Evolutionary conservation across 176 grass and related monocot genomes (phyloP), one percentile per base, ranked within the genome.

Genomic region (Tillandsia fasciculata): DNA sequence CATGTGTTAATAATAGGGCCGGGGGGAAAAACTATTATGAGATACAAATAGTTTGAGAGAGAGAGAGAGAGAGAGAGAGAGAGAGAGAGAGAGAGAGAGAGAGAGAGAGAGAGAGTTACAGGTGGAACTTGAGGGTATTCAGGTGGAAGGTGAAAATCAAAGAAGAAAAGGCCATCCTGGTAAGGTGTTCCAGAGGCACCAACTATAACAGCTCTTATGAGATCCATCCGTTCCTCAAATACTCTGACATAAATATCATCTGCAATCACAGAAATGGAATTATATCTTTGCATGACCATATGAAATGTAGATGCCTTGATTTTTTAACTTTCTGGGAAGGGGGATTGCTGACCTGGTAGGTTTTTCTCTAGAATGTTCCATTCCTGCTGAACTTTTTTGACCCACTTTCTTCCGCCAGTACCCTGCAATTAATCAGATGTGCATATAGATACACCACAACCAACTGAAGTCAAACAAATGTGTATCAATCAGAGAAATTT

Each of bases 191-290:
- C 94, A 72, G 71, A 79, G 50, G 94, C 84, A 50, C 94, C 94
- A 64, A 99, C 72, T 67, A 99, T 80, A 74, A 81, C 90, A 75
- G 89, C 94, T 80, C 89, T 88, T 22, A 90, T 53, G 61, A 99
- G 82, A 85, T 99, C 94, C 89, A 99, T 86, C 70, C 84, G 87
- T 83, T 99, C 94, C 83, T 99, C 94, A 42, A 84, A 99, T 65
- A 85, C 81, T 86, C 87, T 90, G 52, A 90, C 94, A 93, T 80
- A 88, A 72, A 99, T 93, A 77, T 67, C 83, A 76, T 90, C 94
- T 99, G 83, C 33, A 42, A 42, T 70, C 56, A 77, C 15, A 70
- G 11, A 65, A 12, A 77, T 54, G 51, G 13, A 84, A 64, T 57
- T 57, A 57, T 15, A 57, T 17, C 53, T 17, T 15, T 57, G 53